Evolutionary conservation across 2,329 filamentous ascomycete genomes (phyloP).

Genomic region (Aplosporella prunicola): DNA sequence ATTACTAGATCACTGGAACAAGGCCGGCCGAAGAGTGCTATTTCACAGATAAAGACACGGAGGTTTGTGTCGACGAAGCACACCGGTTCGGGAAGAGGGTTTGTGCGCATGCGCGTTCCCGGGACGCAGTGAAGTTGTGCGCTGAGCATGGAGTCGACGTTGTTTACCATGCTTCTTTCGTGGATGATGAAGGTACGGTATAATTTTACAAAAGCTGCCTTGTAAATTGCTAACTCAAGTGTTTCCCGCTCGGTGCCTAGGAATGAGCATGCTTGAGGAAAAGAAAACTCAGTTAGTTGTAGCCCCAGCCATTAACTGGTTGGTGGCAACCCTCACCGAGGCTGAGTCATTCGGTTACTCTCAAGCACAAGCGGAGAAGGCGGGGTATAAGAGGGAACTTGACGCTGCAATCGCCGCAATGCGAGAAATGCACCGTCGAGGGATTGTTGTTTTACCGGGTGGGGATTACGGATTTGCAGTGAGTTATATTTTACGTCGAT

Average conservation of each 20-base stretch:
- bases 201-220: slow-evolving; percentile 16
- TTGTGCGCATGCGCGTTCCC: slow-evolving; percentile 37
- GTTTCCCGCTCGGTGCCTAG: too few relatives aligned
- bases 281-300: slow-evolving; percentile 33
- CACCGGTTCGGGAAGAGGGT: slow-evolving; percentile 32
- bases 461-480: slow-evolving; percentile 14
- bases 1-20: slow-evolving; percentile 18
- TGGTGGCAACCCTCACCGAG: slow-evolving; percentile 31
- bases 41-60: slow-evolving; percentile 38
- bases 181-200: slow-evolving; percentile 36
- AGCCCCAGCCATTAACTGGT: slow-evolving; percentile 37
- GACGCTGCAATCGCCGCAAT: slow-evolving; percentile 31
- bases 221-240: not conserved
- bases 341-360: slow-evolving; percentile 35
- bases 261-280: slow-evolving; percentile 32
- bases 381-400: slow-evolving; percentile 36
- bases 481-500: not conserved
- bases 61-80: slow-evolving; percentile 40
- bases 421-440: slow-evolving; percentile 37
- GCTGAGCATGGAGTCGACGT: slow-evolving; percentile 38
- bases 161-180: slow-evolving; percentile 40
- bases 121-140: slow-evolving; percentile 37
- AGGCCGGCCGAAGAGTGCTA: slow-evolving; percentile 36
- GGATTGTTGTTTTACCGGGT: slow-evolving; percentile 38
- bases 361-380: slow-evolving; percentile 34